Evolutionary conservation across 768 basidiomycete species (phyloP).

Genomic region (Russula emetica): DNA sequence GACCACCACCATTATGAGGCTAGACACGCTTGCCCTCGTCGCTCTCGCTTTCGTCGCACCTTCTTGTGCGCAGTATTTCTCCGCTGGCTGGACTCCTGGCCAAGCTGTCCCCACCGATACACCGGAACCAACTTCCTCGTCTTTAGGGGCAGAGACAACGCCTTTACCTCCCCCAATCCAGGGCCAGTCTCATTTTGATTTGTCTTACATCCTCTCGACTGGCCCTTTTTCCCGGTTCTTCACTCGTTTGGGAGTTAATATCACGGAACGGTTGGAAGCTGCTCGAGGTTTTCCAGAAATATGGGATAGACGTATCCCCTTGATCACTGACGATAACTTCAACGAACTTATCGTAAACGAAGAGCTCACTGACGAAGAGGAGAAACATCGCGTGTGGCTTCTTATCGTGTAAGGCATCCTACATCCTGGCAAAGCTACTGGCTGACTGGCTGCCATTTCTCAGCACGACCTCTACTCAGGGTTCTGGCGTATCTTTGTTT

Average conservation of each 20-base stretch:
- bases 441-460: conserved; percentile 10
- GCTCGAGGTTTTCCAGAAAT: conserved; percentile 34
- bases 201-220: conserved; percentile 42
- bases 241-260: conserved; percentile 60
- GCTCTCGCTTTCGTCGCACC: conserved; percentile 33
- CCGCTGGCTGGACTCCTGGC: conserved; percentile 76
- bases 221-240: conserved; percentile 54
- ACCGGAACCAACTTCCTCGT: conserved; percentile 26
- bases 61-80: conserved; percentile 67
- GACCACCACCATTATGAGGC: conserved; percentile 13
- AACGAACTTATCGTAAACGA: conserved; percentile 69
- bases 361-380: conserved; percentile 49
- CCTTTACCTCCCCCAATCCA: conserved; percentile 7
- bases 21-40: conserved; percentile 9
- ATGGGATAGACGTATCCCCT: conserved; percentile 72
- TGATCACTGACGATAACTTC: conserved; percentile 83
- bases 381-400: conserved; percentile 73
- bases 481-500: conserved; percentile 62
- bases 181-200: conserved; percentile 26
- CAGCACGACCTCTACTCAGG: conserved; percentile 53
- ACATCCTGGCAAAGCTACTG: not conserved
- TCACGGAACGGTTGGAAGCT: conserved; percentile 50
- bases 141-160: conserved; percentile 9
- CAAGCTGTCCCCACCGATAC: conserved; percentile 42
- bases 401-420: conserved; percentile 58